Evolutionary conservation across 495 filamentous ascomycete genomes (phyloP).

Genomic region (Glarea lozoyensis): DNA sequence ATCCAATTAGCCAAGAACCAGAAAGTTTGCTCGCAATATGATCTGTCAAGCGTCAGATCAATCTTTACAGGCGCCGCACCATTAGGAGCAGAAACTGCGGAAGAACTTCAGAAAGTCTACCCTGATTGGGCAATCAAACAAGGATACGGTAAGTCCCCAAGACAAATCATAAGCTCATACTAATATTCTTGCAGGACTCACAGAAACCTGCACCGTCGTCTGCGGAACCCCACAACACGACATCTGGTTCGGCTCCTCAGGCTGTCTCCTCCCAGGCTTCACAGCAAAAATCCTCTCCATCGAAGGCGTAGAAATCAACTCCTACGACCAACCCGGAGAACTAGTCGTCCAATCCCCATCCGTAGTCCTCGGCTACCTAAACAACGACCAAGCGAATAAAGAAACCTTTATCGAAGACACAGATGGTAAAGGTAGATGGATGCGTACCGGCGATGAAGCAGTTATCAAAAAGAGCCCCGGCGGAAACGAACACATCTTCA

Average conservation of each 20-base stretch:
- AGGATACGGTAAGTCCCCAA: slow-evolving; percentile 60
- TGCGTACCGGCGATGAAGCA: slow-evolving; percentile 82
- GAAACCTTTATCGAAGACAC: slow-evolving; percentile 72
- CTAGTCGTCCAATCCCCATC: slow-evolving; percentile 68
- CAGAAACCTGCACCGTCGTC: slow-evolving; percentile 73
- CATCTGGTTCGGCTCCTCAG: slow-evolving; percentile 63
- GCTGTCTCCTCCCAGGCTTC: slow-evolving; percentile 57
- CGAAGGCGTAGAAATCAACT: slow-evolving; percentile 69
- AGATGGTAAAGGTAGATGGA: slow-evolving; percentile 54
- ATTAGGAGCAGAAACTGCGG: slow-evolving; percentile 67
- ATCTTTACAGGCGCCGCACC: slow-evolving; percentile 82
- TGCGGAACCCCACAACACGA: slow-evolving; percentile 55
- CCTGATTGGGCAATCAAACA: slow-evolving; percentile 63
- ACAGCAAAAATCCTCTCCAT: slow-evolving; percentile 61
- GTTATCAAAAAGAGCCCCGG: slow-evolving; percentile 50
- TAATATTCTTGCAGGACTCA: slow-evolving; percentile 43
- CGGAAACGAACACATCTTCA: slow-evolving; percentile 69
- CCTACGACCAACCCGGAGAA: slow-evolving; percentile 72
- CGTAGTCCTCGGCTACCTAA: slow-evolving; percentile 73
- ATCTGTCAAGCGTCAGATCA: slow-evolving; percentile 57
- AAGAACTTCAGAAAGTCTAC: slow-evolving; percentile 54
- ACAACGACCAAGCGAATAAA: slow-evolving; percentile 72
- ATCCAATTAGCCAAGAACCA: slow-evolving; percentile 67
- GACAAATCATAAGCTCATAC: background rate
- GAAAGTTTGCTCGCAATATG: slow-evolving; percentile 54